phyloP scores from a whole-genome alignment of 2,329 filamentous ascomycete genomes.

The Fusarium dimerum region DNA sequence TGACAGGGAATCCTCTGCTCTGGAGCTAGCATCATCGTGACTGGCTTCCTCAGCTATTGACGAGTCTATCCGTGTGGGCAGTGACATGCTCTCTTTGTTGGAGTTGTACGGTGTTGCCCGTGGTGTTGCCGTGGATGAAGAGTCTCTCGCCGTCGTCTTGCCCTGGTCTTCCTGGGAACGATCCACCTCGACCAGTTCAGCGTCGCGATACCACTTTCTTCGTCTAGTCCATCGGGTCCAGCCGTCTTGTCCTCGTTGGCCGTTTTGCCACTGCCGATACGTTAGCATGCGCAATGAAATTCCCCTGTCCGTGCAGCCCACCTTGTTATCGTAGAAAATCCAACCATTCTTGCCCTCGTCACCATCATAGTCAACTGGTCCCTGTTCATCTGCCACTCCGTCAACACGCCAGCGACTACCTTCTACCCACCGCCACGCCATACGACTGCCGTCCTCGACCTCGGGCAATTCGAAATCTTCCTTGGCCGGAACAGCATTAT shows the following conservation, averaged over 20 bases:
- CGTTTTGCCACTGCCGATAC: slow-evolving; percentile 77
- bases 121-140: slow-evolving; percentile 22
- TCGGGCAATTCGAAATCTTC: slow-evolving; percentile 67
- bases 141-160: slow-evolving; percentile 38
- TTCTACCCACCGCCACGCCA: slow-evolving; percentile 76
- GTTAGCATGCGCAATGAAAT: slow-evolving; percentile 1
- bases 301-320: slow-evolving; percentile 37
- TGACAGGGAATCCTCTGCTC: slow-evolving; percentile 45
- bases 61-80: slow-evolving; percentile 30
- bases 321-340: slow-evolving; percentile 99
- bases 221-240: slow-evolving; percentile 94
- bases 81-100: slow-evolving; percentile 38
- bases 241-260: slow-evolving; percentile 79
- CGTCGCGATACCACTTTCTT: slow-evolving; percentile 94
- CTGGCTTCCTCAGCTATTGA: slow-evolving; percentile 25
- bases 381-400: slow-evolving; percentile 58
- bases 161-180: slow-evolving; percentile 38
- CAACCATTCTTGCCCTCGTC: slow-evolving; percentile 73
- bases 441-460: slow-evolving; percentile 59
- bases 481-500: slow-evolving; percentile 75
- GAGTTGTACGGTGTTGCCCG: slow-evolving; percentile 37
- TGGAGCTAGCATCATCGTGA: slow-evolving; percentile 30
- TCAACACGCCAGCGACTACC: slow-evolving; percentile 86
- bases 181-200: slow-evolving; percentile 81
- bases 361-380: slow-evolving; percentile 51